phyloP scores from a whole-genome alignment of 768 basidiomycete species.

The Mycena venus region DNA sequence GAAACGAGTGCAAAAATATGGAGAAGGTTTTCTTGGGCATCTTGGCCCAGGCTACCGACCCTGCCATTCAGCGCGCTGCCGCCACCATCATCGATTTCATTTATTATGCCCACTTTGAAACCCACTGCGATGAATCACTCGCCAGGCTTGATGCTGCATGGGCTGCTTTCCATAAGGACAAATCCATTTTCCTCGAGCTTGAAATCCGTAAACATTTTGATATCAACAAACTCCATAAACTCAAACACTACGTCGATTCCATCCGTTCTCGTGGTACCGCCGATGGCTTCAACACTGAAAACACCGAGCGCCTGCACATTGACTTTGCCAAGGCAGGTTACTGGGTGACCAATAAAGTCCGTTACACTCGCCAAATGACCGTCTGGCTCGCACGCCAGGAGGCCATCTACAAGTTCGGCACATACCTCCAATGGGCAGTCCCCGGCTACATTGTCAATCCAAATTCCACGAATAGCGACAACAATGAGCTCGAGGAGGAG shows the following conservation, averaged over 20 bases:
- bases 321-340: too few relatives aligned
- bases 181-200: conserved; percentile 39
- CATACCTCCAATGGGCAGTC: conserved; percentile 5
- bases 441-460: not conserved
- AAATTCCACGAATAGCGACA: not conserved
- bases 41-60: conserved; percentile 35
- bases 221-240: conserved; percentile 49
- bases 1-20: conserved; percentile 48
- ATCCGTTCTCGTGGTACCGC: conserved; percentile 42
- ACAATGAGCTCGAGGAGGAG: not conserved
- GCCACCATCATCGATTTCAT: conserved; percentile 45
- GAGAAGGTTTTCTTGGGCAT: conserved; percentile 44
- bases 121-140: conserved; percentile 40
- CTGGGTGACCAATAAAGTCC: too few relatives aligned
- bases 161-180: conserved; percentile 40
- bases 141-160: conserved; percentile 33
- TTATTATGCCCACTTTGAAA: conserved; percentile 36
- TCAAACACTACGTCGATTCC: conserved; percentile 41
- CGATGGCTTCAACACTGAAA: too few relatives aligned
- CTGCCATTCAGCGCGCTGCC: conserved; percentile 26
- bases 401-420: not conserved
- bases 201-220: conserved; percentile 45
- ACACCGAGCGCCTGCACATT: too few relatives aligned
- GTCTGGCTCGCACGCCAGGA: conserved; percentile 48
- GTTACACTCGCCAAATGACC: too few relatives aligned